A percentile compares a stretch with the other conserved stretches of the same genome.
Conservation (phyloP, 129 eudicot genomes). For the Tagetes erecta region DNA sequence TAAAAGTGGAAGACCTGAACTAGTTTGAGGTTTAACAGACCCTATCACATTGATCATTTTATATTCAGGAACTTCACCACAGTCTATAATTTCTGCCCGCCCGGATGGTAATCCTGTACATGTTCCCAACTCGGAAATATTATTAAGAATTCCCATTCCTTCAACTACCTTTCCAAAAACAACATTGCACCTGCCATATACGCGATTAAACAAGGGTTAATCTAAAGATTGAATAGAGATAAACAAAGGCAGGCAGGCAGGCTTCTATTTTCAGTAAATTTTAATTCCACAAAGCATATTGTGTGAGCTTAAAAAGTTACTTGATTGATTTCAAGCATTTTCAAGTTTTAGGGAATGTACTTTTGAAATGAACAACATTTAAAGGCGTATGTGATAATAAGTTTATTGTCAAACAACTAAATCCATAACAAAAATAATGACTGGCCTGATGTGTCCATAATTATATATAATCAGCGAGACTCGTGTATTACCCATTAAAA, state of each 20-base stretch:
- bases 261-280: not conserved
- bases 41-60: constrained; percentile 36
- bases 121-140: constrained; percentile 76
- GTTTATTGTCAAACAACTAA: not conserved
- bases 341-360: not conserved
- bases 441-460: not conserved
- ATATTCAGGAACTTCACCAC: constrained; percentile 64
- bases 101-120: constrained; percentile 64
- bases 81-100: constrained; percentile 59
- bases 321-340: not conserved
- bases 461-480: too few relatives aligned
- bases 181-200: constrained; percentile 76
- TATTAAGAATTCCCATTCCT: constrained; percentile 76
- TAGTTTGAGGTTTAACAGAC: constrained; percentile 35
- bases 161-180: constrained; percentile 87
- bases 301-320: not conserved
- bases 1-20: too few relatives aligned
- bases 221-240: not conserved
- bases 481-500: too few relatives aligned
- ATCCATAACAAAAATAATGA: not conserved
- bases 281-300: constrained; percentile 8
- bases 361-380: not conserved
- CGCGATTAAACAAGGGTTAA: not conserved
- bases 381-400: not conserved
- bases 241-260: not conserved